Evolutionary conservation across 2,329 filamentous ascomycete species (phyloP).

Genomic region (Aaosphaeria arxii): DNA sequence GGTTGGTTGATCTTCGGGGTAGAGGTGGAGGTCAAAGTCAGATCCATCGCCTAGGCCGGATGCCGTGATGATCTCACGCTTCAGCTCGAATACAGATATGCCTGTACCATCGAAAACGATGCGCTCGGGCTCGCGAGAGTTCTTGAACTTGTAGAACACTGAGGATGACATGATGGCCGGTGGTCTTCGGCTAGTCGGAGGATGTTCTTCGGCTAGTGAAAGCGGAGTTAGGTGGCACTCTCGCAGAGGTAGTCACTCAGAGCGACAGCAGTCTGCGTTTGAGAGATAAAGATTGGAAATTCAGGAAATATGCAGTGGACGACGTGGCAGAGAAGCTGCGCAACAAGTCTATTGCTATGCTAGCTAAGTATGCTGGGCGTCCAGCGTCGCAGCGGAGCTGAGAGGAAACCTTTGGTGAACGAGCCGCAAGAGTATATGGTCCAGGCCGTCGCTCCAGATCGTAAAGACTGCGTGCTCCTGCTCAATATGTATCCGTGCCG

Average conservation of each 20-base stretch:
- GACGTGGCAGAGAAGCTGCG: slow-evolving; percentile 9
- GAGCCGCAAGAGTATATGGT: no score
- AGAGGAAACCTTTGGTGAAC: slow-evolving; percentile 1
- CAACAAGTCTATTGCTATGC: slow-evolving; percentile 26
- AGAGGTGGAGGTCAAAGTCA: slow-evolving; percentile 94
- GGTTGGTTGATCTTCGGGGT: slow-evolving; percentile 77
- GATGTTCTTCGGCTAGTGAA: slow-evolving; percentile 1
- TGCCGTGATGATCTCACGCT: slow-evolving; percentile 95
- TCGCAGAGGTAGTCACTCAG: slow-evolving; percentile 5
- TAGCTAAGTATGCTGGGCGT: slow-evolving; percentile 6
- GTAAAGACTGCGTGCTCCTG: no score
- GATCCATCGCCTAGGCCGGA: slow-evolving; percentile 92
- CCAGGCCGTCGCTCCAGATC: no score
- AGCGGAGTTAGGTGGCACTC: slow-evolving; percentile 8
- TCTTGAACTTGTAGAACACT: slow-evolving; percentile 99
- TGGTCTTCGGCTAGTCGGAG: not conserved
- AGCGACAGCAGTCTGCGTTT: slow-evolving; percentile 3
- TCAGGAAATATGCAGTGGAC: slow-evolving; percentile 4
- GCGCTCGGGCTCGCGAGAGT: slow-evolving; percentile 89
- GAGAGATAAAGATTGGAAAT: not conserved
- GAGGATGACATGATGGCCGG: slow-evolving; percentile 74
- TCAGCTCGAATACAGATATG: slow-evolving; percentile 97
- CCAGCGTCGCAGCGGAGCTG: slow-evolving; percentile 9
- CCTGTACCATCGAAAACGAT: slow-evolving; percentile 97
- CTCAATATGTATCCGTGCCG: no score